Percentiles rank a stretch among this genome's conserved stretches.
Evolutionary conservation across 23 red algal genomes (phyloP).

Genomic region (Agarophyton chilense): DNA sequence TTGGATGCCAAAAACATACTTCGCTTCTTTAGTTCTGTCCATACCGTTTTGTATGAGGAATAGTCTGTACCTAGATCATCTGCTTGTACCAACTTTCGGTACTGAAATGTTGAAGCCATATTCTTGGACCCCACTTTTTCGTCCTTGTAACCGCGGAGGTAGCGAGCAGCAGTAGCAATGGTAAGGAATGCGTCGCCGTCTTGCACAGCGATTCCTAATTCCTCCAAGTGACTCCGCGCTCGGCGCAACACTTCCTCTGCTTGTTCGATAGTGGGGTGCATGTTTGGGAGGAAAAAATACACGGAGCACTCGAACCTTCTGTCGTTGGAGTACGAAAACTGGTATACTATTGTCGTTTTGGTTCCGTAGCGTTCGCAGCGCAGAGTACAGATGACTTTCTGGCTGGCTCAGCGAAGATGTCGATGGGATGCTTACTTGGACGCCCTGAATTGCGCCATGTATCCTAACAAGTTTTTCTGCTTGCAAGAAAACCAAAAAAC

Average conservation of each 20-base stretch:
- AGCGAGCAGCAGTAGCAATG: slow-evolving; percentile 43
- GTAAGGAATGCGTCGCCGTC: slow-evolving; percentile 8
- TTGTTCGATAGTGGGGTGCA: not conserved
- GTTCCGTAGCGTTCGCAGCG: no score
- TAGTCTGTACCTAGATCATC: slow-evolving; percentile 42
- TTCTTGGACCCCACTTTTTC: slow-evolving; percentile 40
- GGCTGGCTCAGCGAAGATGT: no score
- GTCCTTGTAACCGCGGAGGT: slow-evolving; percentile 41
- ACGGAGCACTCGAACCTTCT: not conserved
- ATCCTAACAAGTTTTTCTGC: no score
- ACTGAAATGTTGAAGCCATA: slow-evolving; percentile 42
- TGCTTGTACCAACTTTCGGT: slow-evolving; percentile 34
- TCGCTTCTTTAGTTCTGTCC: slow-evolving; percentile 38
- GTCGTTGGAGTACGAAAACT: no score
- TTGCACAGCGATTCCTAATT: not conserved
- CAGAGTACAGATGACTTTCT: no score
- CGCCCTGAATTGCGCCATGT: no score
- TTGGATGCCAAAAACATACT: slow-evolving; percentile 50
- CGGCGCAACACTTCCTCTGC: slow-evolving; percentile 5
- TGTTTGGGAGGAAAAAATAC: not conserved
- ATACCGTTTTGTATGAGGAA: slow-evolving; percentile 36
- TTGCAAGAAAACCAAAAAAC: no score
- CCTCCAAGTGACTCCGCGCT: not conserved
- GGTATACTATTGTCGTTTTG: no score
- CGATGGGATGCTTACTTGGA: no score